Percentiles rank a stretch among this genome's conserved stretches.
phyloP scores from a whole-genome alignment of 2,329 filamentous ascomycete genomes.

The Taxawa tesnikishii region DNA sequence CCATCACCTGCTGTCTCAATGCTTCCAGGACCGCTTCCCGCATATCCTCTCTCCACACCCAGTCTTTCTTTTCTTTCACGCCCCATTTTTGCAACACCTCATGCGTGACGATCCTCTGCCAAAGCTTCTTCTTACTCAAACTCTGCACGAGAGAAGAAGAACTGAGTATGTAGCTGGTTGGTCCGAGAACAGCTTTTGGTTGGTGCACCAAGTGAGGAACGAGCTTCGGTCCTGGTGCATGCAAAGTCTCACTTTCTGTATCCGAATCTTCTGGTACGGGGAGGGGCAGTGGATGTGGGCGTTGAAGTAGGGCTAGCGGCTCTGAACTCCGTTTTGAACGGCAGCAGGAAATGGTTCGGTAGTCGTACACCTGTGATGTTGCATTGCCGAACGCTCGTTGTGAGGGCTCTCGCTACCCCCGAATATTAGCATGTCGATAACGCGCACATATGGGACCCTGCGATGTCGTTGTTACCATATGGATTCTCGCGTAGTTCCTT shows the following conservation, averaged over 20 bases:
- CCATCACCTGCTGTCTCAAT: conserved; percentile 35
- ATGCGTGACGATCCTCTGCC: conserved; percentile 6
- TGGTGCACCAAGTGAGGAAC: conserved; percentile 30
- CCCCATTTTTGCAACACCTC: conserved; percentile 8
- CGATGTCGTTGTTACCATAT: neutral
- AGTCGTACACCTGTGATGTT: conserved; percentile 34
- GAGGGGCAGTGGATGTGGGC: neutral
- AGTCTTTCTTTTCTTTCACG: conserved; percentile 5
- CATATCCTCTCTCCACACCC: conserved; percentile 39
- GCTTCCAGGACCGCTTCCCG: conserved; percentile 37
- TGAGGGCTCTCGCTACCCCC: conserved; percentile 46
- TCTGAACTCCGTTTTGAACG: conserved; percentile 43
- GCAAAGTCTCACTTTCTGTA: too few species aligned
- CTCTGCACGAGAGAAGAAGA: conserved; percentile 11
- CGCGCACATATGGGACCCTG: neutral
- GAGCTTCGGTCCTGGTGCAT: conserved; percentile 36
- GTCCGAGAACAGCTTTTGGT: neutral
- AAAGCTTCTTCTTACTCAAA: conserved; percentile 24
- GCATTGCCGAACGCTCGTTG: conserved; percentile 47
- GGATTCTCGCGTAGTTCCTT: too few species aligned
- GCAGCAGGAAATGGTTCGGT: conserved; percentile 51
- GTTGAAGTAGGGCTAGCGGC: conserved; percentile 33
- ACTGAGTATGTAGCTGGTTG: conserved; percentile 12
- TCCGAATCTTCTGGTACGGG: too few species aligned
- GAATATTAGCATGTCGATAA: neutral